Conservation (phyloP, 2,329 filamentous ascomycete genomes). For the Fusarium annulatum region DNA sequence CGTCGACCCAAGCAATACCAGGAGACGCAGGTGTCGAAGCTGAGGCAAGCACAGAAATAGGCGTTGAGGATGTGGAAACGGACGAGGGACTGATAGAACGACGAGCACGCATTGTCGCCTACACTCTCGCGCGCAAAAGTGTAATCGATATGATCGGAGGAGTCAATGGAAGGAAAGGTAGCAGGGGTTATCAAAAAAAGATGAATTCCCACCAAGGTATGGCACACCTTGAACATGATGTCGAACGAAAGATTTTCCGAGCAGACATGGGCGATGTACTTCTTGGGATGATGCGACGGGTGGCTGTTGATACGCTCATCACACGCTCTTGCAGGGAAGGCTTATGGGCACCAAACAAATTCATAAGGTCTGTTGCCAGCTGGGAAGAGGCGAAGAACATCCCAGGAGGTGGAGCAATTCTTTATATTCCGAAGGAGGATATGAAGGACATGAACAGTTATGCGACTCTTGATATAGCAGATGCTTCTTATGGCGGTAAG, state of each 20-base stretch:
- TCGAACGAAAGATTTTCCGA: conserved; percentile 48
- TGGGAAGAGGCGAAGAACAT: conserved; percentile 58
- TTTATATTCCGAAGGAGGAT: conserved; percentile 53
- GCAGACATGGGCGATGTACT: conserved; percentile 67
- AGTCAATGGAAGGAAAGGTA: neutral
- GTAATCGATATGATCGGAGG: conserved; percentile 43
- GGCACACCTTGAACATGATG: conserved; percentile 3
- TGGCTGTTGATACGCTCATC: conserved; percentile 59
- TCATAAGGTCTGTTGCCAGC: conserved; percentile 53
- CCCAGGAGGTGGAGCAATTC: conserved; percentile 57
- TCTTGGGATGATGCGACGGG: conserved; percentile 61
- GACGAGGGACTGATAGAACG: neutral
- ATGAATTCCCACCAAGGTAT: conserved; percentile 46
- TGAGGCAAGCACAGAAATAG: neutral
- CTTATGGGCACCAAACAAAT: conserved; percentile 45
- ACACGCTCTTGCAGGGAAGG: conserved; percentile 24
- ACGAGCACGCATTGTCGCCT: conserved; percentile 34
- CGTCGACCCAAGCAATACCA: neutral
- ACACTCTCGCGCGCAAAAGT: conserved; percentile 46
- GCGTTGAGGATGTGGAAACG: neutral
- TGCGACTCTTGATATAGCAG: conserved; percentile 57
- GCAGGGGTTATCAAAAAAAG: neutral
- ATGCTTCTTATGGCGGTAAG: conserved; percentile 48
- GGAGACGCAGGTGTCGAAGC: neutral
- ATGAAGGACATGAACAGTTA: conserved; percentile 51